Conservation (phyloP, 208 protist genomes). For the Phytomonas francai region DNA sequence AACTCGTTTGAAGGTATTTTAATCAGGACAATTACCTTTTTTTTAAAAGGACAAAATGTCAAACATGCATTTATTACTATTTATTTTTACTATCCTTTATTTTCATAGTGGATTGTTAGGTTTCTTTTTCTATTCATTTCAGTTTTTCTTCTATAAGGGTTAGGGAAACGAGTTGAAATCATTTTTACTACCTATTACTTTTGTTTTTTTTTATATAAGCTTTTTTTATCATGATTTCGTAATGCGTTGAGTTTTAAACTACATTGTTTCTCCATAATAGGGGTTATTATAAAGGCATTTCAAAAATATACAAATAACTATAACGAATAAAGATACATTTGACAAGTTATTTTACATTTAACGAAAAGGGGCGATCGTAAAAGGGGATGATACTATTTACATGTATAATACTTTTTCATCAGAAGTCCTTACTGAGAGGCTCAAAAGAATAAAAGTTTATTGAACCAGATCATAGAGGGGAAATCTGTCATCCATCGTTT, state of each 20-base stretch:
- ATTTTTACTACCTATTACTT: slow-evolving; percentile 3
- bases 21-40: no score
- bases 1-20: not conserved
- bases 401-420: slow-evolving; percentile 9
- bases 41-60: not conserved
- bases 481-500: not conserved
- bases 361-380: not conserved
- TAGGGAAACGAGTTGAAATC: not conserved
- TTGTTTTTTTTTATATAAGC: slow-evolving; percentile 12
- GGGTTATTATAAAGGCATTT: not conserved
- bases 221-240: not conserved
- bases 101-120: not conserved
- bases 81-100: slow-evolving; percentile 6
- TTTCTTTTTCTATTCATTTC: not conserved
- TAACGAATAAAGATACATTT: slow-evolving; percentile 7
- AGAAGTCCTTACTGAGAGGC: not conserved
- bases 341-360: not conserved
- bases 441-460: not conserved
- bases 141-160: slow-evolving; percentile 2
- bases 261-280: not conserved
- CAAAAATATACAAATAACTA: not conserved
- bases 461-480: not conserved
- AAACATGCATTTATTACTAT: not conserved
- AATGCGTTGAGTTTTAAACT: slow-evolving; percentile 1
- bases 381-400: not conserved